Conservation (phyloP, 441 rosid genomes). For the Lepidium campestre region DNA sequence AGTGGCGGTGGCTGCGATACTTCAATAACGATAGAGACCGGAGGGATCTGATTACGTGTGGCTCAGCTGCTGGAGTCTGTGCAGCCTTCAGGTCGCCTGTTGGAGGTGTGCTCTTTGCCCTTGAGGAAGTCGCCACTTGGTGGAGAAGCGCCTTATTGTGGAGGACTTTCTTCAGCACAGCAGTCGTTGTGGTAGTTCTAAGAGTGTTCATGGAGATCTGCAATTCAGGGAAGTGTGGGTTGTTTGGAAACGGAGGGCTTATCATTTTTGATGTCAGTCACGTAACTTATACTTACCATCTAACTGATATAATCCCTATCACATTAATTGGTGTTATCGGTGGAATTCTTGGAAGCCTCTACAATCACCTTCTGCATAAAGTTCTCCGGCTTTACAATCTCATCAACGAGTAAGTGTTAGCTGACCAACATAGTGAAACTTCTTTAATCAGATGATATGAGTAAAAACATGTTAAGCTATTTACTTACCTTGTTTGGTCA, state of each 20-base stretch:
- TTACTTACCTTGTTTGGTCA: slow-evolving; percentile 10
- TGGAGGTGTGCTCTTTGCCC: slow-evolving; percentile 83
- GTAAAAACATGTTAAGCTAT: background rate
- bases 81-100: slow-evolving; percentile 95
- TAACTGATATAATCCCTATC: slow-evolving; percentile 60
- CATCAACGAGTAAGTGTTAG: slow-evolving; percentile 72
- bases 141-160: slow-evolving; percentile 95
- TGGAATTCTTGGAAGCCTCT: slow-evolving; percentile 82
- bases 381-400: slow-evolving; percentile 75
- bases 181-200: slow-evolving; percentile 70
- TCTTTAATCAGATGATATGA: background rate
- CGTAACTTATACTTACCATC: slow-evolving; percentile 45
- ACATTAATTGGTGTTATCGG: slow-evolving; percentile 71
- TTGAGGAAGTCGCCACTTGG: slow-evolving; percentile 96
- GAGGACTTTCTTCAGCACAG: slow-evolving; percentile 92
- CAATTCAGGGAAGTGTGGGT: slow-evolving; percentile 72
- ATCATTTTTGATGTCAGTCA: slow-evolving; percentile 85
- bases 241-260: slow-evolving; percentile 86
- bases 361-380: slow-evolving; percentile 71
- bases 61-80: slow-evolving; percentile 84
- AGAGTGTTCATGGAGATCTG: slow-evolving; percentile 84
- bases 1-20: slow-evolving; percentile 92
- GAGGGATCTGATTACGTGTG: slow-evolving; percentile 82
- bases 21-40: slow-evolving; percentile 90
- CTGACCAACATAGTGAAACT: background rate